Evolutionary conservation across 2,329 filamentous ascomycete genomes (phyloP).

Genomic region (Neonectria sp.): DNA sequence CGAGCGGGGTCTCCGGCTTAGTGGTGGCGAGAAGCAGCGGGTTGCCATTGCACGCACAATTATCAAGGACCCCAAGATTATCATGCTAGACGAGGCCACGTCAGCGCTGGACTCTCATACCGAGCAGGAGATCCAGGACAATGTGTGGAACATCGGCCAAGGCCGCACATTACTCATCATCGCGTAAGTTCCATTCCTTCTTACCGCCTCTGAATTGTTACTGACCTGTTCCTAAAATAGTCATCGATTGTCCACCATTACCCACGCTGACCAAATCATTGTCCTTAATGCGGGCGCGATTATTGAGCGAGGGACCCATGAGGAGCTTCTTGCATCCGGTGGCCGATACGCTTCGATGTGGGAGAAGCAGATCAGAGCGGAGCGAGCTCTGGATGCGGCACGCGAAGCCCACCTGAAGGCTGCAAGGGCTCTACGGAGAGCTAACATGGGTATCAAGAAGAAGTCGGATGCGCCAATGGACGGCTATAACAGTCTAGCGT

Average conservation of each 20-base stretch:
- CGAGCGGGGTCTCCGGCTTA: slow-evolving; percentile 88
- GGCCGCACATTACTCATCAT: slow-evolving; percentile 96
- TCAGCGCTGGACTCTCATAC: slow-evolving; percentile 93
- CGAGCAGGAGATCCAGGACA: slow-evolving; percentile 92
- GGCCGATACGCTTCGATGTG: slow-evolving; percentile 89
- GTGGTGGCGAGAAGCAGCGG: slow-evolving; percentile 93
- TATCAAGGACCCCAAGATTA: slow-evolving; percentile 91
- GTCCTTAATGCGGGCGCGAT: slow-evolving; percentile 85
- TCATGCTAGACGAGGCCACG: slow-evolving; percentile 93
- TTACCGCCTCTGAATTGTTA: background rate
- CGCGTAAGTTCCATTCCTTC: slow-evolving; percentile 71
- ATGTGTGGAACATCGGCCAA: slow-evolving; percentile 83
- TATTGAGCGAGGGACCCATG: slow-evolving; percentile 83
- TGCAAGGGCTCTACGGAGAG: slow-evolving; percentile 60
- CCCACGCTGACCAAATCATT: slow-evolving; percentile 87
- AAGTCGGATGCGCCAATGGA: slow-evolving; percentile 61
- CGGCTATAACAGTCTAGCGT: slow-evolving; percentile 62
- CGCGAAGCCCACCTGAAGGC: slow-evolving; percentile 55
- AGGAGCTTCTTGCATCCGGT: slow-evolving; percentile 78
- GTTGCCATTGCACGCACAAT: slow-evolving; percentile 95
- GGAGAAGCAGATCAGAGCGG: slow-evolving; percentile 88
- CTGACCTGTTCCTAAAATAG: slow-evolving; percentile 53
- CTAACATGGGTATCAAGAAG: slow-evolving; percentile 62
- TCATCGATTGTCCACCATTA: slow-evolving; percentile 88
- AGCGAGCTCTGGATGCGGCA: slow-evolving; percentile 68